These are phyloP conservation scores for Eremomyces bilateralis DNA, from an alignment of 495 filamentous ascomycete genomes.

Conservation along the genomic window DNA sequence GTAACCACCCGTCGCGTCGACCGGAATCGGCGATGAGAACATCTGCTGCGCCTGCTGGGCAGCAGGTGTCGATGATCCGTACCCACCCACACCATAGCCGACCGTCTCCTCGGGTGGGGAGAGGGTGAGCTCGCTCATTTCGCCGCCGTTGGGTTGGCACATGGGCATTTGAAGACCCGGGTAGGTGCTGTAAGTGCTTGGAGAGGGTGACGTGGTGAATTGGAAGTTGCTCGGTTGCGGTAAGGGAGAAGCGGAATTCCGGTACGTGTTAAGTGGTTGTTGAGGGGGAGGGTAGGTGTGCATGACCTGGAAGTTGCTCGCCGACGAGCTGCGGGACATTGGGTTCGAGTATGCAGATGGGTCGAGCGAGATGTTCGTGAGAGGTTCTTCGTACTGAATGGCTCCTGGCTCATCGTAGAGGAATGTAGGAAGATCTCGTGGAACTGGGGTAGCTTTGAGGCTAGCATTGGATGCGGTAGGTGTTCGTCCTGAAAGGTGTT, in stretches of 20 bases:
- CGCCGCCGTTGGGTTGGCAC: neutral
- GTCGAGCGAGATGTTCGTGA: no score
- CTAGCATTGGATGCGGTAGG: conserved; percentile 7
- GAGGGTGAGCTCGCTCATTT: no score
- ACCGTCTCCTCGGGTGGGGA: neutral
- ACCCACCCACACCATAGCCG: neutral
- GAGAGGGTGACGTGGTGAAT: neutral
- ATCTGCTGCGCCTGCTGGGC: neutral
- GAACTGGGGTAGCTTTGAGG: neutral
- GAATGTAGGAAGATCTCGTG: conserved; percentile 5
- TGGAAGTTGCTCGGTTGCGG: neutral
- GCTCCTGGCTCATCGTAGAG: conserved; percentile 6
- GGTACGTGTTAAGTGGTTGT: conserved; percentile 3
- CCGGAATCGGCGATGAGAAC: conserved; percentile 1
- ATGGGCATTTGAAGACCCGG: neutral
- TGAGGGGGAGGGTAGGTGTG: conserved; percentile 12
- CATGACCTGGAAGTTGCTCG: conserved; percentile 4
- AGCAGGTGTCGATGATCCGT: neutral
- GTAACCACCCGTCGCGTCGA: no score
- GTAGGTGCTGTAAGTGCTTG: neutral
- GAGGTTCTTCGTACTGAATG: no score
- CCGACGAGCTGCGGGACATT: neutral
- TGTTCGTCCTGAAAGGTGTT: conserved; percentile 8
- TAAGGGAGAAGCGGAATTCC: conserved; percentile 1
- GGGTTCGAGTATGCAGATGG: neutral